Conservation (phyloP, 768 basidiomycete species). For the Phylloporus sp. region DNA sequence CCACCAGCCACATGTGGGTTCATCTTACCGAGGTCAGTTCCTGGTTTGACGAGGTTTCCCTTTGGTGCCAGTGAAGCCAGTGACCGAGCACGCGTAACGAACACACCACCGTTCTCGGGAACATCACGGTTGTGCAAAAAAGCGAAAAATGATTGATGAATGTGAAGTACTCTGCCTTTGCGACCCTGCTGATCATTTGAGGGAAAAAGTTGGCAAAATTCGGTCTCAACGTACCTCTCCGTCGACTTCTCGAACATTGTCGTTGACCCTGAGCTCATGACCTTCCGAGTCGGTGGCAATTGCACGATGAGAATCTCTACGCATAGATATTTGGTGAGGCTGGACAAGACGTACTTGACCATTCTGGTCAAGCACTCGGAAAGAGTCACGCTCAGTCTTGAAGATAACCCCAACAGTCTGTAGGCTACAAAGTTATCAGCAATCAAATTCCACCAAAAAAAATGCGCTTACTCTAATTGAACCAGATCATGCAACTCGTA, state of each 20-base stretch:
- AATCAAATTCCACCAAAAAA: neutral
- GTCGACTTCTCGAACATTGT: slow-evolving; percentile 89
- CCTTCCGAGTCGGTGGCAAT: slow-evolving; percentile 90
- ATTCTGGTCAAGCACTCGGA: slow-evolving; percentile 94
- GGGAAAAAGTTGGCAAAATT: neutral
- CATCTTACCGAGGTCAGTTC: slow-evolving; percentile 84
- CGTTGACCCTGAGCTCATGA: slow-evolving; percentile 80
- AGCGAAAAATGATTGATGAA: slow-evolving; percentile 89
- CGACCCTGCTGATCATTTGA: slow-evolving; percentile 48
- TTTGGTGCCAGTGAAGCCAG: slow-evolving; percentile 86
- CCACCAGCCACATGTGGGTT: slow-evolving; percentile 68
- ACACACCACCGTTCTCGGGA: slow-evolving; percentile 88
- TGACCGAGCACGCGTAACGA: slow-evolving; percentile 83
- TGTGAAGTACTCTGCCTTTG: slow-evolving; percentile 88
- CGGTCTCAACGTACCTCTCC: slow-evolving; percentile 60
- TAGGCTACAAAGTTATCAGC: slow-evolving; percentile 44
- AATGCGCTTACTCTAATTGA: slow-evolving; percentile 79
- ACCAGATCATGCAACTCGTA: slow-evolving; percentile 97
- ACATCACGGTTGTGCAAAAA: slow-evolving; percentile 94
- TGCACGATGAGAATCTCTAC: slow-evolving; percentile 73
- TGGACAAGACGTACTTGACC: slow-evolving; percentile 85
- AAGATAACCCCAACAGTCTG: slow-evolving; percentile 97
- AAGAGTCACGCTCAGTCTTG: slow-evolving; percentile 93
- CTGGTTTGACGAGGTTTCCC: slow-evolving; percentile 61
- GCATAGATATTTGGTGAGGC: slow-evolving; percentile 93